Base-by-base conservation (phyloP, 805 yeast species). In the Hanseniaspora occidentalis region DNA sequence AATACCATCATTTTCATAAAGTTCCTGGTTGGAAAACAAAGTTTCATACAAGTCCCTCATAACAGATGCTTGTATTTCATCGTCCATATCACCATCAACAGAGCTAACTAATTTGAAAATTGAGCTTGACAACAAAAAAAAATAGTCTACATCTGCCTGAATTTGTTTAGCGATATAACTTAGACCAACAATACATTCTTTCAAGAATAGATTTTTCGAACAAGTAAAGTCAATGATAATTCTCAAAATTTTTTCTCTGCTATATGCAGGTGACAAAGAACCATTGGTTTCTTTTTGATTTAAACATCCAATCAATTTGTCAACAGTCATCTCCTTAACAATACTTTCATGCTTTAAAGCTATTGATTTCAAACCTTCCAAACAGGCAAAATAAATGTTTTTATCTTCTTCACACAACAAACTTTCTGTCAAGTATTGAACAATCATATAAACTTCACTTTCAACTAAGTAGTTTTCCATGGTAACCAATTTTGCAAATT, bases 341-440 rank as follows among this genome's bases (percentile, higher is more conserved):
- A 70, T 50, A 21, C 62, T 51, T 4, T 52, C 60, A 37, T 54
- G 43, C 13, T 46, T 42, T 17, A 46, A 51, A 37, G 59, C 52
- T 6, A 54, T 54, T 2, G 79, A 59, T 5, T 70, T 66, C 38
- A 86, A 57, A 0, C 85, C 77, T 8, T 62, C 67, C 19, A 80
- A 53, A 11, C 78, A 67, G 11, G 75, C 76, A 14, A 60, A 61
- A 31, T 71, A 66, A 1, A 83, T 68, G 19, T 71, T 64, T 31
- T 71, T 72, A 33, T 73, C 35, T 10, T 25, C 36, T 21, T 2
- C 44, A 3, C 59, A 58, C n/a, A 78, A 54, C 6, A 83, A 62
- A 11, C 76, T 69, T 33, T 79, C 86, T 3, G 74, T 75, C 27
- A 84, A 61, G 49, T 78, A 75, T 47, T 75, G 83, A 25, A 79